A percentile compares a stretch with the other conserved stretches of the same genome.
phyloP scores from a whole-genome alignment of 257 asterid species.

The Orobanche coerulescens region DNA sequence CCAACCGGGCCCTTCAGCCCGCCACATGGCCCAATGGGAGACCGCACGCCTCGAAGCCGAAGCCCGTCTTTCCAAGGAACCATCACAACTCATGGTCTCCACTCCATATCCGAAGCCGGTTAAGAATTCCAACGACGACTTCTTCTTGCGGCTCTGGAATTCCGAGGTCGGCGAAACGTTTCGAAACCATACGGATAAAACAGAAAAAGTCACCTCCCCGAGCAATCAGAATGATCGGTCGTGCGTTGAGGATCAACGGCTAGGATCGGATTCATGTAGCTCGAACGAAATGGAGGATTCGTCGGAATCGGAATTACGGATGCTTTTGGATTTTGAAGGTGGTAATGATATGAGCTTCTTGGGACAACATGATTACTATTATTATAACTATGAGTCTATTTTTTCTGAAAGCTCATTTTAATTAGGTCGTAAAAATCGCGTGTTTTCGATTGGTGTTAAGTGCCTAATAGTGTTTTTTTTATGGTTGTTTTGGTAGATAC shows the following conservation, averaged over 20 bases:
- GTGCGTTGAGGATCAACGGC: slow-evolving; percentile 18
- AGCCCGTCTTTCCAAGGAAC: slow-evolving; percentile 64
- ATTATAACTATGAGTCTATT: slow-evolving; percentile 26
- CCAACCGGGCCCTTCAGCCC: slow-evolving; percentile 37
- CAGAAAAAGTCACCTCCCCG: slow-evolving; percentile 18
- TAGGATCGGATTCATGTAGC: slow-evolving; percentile 37
- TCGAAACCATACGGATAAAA: slow-evolving; percentile 26
- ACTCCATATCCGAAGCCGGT: slow-evolving; percentile 24
- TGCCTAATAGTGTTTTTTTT: no score
- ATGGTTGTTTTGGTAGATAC: neutral
- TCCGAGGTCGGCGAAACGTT: slow-evolving; percentile 74
- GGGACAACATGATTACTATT: slow-evolving; percentile 36
- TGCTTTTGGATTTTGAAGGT: slow-evolving; percentile 64
- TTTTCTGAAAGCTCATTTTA: slow-evolving; percentile 21
- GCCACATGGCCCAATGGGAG: slow-evolving; percentile 95
- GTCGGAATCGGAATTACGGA: slow-evolving; percentile 65
- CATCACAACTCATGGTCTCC: slow-evolving; percentile 25
- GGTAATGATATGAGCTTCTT: slow-evolving; percentile 80
- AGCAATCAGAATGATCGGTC: slow-evolving; percentile 16
- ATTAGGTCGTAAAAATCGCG: neutral
- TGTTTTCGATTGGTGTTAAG: neutral
- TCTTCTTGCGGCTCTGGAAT: slow-evolving; percentile 72
- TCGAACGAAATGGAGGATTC: slow-evolving; percentile 57
- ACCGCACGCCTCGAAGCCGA: slow-evolving; percentile 78
- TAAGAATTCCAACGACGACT: slow-evolving; percentile 47